A percentile compares a stretch with the other conserved stretches of the same genome.
Evolutionary conservation across 306 rosid species (phyloP).

Genomic region (Gynostemma pentaphyllum): DNA sequence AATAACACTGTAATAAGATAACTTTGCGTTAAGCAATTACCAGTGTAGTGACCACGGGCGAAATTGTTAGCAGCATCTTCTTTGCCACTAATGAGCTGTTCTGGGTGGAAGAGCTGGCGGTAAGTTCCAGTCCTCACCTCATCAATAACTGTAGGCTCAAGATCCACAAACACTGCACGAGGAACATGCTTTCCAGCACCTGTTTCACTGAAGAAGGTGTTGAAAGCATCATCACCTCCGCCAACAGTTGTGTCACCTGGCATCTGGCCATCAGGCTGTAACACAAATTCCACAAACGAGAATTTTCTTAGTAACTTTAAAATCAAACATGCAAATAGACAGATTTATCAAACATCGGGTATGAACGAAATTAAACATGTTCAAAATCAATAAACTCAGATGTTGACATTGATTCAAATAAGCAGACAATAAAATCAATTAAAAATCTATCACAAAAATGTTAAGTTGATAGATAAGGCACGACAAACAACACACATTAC

Average conservation of each 20-base stretch:
- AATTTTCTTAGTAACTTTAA: background rate
- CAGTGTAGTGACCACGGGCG: conserved; percentile 84
- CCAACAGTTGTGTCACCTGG: conserved; percentile 59
- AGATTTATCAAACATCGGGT: too few species aligned
- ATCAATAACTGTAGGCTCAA: conserved; percentile 75
- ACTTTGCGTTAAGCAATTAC: conserved; percentile 13
- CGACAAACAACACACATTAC: background rate
- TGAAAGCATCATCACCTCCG: conserved; percentile 79
- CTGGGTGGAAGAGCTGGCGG: conserved; percentile 74
- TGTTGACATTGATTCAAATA: too few species aligned
- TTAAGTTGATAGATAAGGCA: too few species aligned
- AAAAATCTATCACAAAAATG: too few species aligned
- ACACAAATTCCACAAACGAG: background rate
- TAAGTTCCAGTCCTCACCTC: conserved; percentile 73
- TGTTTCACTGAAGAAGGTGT: conserved; percentile 81
- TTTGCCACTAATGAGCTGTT: conserved; percentile 72
- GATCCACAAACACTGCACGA: conserved; percentile 73
- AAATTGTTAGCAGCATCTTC: conserved; percentile 81
- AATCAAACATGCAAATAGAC: too few species aligned
- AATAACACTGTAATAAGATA: background rate
- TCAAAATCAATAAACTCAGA: too few species aligned
- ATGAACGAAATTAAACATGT: too few species aligned
- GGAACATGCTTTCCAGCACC: conserved; percentile 82
- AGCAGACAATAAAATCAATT: too few species aligned
- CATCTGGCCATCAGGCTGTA: conserved; percentile 80